Evolutionary conservation across 257 asterid genomes (phyloP), one percentile per base, ranked within the genome.

Genomic region (Solanum neorickii): DNA sequence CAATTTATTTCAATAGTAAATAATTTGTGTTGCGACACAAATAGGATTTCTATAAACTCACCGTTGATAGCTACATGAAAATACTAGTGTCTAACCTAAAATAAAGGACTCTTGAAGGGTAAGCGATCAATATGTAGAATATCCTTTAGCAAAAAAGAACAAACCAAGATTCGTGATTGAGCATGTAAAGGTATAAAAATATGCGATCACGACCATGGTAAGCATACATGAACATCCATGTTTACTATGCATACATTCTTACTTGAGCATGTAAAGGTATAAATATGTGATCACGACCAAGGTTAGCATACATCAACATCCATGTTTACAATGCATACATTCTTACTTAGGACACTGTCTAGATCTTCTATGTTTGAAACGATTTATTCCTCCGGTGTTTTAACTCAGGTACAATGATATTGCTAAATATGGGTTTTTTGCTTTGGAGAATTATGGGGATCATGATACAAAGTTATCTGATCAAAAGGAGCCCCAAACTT

Each of bases 341-440:
- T 46, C 41, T 78, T n/a, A 78, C 23, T 46, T 8, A 77, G 62
- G 65, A 78, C 39, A 78, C 14, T 29, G 59, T 10, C 27, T 29
- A 47, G 85, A 80, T 80, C 44, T 47, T 31, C 29, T 29, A 29
- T 80, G 68, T 12, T 47, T 80, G 85, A 49, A 80, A 80, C 9
- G 27, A 80, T 29, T 80, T 47, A 47, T 29, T 49, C 41, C 85
- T 47, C 44, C 6, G 69, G 46, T 66, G 60, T 52, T 82, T 87
- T 46, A 86, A 84, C 85, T 86, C 92, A 95, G 99, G 99, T 97
- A 97, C 87, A 92, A 88, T 87, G 99, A 96, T 91, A 97, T 97
- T 44, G 99, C 99, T 2, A 96, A 94, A 87, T 86, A 91, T 86
- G 99, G 99, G 0, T 95, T 94, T 91, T 93, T 95, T 47, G 94